phyloP scores from a whole-genome alignment of 2,329 filamentous ascomycete genomes.

The Aureobasidium sp. region DNA sequence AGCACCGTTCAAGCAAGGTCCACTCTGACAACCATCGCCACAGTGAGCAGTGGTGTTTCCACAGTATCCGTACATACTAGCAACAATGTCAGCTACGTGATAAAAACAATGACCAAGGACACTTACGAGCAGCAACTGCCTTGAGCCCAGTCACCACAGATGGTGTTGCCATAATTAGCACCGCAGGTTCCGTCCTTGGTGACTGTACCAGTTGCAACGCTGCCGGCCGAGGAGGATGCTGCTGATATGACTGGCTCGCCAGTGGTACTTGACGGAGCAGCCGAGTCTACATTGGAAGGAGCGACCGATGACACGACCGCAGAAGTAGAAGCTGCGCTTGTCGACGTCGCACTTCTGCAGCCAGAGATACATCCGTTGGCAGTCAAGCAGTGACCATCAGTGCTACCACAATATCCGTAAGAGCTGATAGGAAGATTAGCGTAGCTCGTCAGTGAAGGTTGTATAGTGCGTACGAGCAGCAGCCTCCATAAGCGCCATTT shows the following conservation, averaged over 20 bases:
- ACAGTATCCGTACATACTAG: constrained; percentile 50
- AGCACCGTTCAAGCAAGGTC: constrained; percentile 41
- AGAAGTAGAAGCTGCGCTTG: constrained; percentile 9
- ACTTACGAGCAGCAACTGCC: constrained; percentile 37
- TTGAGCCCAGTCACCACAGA: constrained; percentile 47
- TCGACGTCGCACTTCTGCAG: constrained; percentile 25
- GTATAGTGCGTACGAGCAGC: constrained; percentile 24
- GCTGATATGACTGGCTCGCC: constrained; percentile 24
- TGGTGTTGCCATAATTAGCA: constrained; percentile 39
- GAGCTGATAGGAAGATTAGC: constrained; percentile 16
- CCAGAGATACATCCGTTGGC: constrained; percentile 35
- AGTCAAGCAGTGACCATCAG: constrained; percentile 25
- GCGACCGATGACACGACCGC: constrained; percentile 4
- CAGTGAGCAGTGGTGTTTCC: constrained; percentile 38
- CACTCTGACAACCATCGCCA: constrained; percentile 51
- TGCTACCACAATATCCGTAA: constrained; percentile 29
- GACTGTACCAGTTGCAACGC: constrained; percentile 24
- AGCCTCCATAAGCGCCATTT: constrained; percentile 33
- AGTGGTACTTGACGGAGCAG: constrained; percentile 16
- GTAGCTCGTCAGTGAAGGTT: no score
- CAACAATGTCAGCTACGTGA: constrained; percentile 31
- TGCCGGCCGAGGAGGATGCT: constrained; percentile 23
- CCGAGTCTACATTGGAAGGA: constrained; percentile 17
- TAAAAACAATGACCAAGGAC: no score
- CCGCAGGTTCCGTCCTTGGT: constrained; percentile 51